Conservation (phyloP, 2,329 filamentous ascomycete genomes). For the Aspergillus pseudoviridinutans region DNA sequence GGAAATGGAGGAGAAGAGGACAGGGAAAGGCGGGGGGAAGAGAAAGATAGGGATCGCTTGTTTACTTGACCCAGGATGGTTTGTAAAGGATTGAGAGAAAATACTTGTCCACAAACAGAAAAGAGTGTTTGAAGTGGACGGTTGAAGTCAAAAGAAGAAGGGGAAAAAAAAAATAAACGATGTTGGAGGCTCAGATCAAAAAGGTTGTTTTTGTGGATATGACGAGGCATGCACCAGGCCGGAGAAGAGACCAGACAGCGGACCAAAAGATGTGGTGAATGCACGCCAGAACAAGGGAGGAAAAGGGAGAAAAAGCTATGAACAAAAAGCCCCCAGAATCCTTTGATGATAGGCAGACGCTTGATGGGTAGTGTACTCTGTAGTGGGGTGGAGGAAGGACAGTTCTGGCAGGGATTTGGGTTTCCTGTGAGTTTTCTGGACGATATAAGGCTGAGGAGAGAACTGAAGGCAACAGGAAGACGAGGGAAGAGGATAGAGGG, state of each 20-base stretch:
- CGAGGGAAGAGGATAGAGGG: slow-evolving; percentile 10
- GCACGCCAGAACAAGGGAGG: slow-evolving; percentile 17
- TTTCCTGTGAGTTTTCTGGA: background rate
- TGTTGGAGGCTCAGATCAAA: slow-evolving; percentile 18
- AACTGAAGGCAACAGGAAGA: slow-evolving; percentile 12
- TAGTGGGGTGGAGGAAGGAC: slow-evolving; percentile 1
- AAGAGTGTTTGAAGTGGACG: background rate
- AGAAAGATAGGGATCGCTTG: background rate
- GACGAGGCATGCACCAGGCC: slow-evolving; percentile 37
- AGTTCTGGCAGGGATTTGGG: background rate
- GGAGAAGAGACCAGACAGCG: slow-evolving; percentile 26
- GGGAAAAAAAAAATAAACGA: slow-evolving; percentile 15
- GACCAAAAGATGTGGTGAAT: slow-evolving; percentile 27
- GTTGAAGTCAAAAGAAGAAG: slow-evolving; percentile 11
- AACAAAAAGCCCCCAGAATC: slow-evolving; percentile 2
- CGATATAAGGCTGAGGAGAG: slow-evolving; percentile 3
- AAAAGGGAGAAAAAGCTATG: slow-evolving; percentile 6
- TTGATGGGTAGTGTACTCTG: background rate
- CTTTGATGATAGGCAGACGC: background rate
- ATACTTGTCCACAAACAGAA: background rate
- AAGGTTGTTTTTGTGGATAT: slow-evolving; percentile 40
- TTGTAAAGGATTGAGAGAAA: background rate
- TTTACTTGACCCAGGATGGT: background rate
- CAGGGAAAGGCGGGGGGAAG: slow-evolving; percentile 1
- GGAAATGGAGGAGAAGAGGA: slow-evolving; percentile 13